These are phyloP conservation scores for Paecilomyces fulvus DNA, from an alignment of 2,329 filamentous ascomycete species.

Conservation along the genomic window DNA sequence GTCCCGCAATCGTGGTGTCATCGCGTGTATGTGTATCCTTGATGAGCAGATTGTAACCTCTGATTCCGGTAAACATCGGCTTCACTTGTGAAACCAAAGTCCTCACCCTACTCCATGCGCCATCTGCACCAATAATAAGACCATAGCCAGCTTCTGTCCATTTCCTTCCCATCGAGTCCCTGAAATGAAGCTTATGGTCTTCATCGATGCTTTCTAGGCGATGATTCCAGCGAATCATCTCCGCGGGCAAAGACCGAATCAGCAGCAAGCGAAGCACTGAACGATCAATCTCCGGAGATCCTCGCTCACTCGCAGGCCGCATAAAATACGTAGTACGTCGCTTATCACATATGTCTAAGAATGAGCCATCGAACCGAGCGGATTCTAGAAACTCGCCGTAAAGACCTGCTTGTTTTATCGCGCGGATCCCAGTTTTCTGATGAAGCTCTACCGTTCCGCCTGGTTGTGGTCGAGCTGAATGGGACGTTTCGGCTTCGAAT, in stretches of 20 bases:
- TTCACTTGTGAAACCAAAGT: neutral
- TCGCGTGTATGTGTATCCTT: neutral
- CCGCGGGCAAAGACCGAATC: too few species aligned
- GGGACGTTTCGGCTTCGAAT: constrained; percentile 25
- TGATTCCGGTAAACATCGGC: neutral
- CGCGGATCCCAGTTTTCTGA: neutral
- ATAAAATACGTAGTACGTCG: neutral
- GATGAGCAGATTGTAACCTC: neutral
- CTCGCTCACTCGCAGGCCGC: neutral
- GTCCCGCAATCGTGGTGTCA: neutral
- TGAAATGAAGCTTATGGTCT: too few species aligned
- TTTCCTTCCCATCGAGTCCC: too few species aligned
- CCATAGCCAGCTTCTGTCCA: neutral
- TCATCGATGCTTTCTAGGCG: too few species aligned
- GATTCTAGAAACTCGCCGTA: neutral
- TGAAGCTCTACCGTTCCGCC: neutral
- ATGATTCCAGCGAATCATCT: too few species aligned
- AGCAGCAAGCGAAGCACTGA: too few species aligned
- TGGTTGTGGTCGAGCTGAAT: constrained; percentile 9
- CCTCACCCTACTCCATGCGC: neutral
- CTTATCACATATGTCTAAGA: too few species aligned
- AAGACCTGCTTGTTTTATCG: neutral
- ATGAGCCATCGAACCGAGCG: too few species aligned
- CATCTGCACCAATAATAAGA: neutral
- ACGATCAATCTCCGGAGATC: too few species aligned